Evolutionary conservation across 108 stramenopile species (phyloP), one percentile per base, ranked within the genome.

Genomic region (Fragilariopsis cylindrus): DNA sequence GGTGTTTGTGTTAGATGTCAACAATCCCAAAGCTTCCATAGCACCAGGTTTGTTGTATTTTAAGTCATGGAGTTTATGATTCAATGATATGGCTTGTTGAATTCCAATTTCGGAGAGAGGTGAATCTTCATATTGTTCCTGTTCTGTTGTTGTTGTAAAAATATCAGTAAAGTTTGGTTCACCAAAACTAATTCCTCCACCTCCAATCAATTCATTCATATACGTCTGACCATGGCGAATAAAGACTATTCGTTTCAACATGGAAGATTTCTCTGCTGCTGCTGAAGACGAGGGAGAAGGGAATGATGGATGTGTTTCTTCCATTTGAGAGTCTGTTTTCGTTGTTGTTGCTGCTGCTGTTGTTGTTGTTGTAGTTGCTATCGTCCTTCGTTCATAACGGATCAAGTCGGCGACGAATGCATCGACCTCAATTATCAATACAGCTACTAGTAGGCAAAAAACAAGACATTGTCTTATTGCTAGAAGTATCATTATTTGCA

Each of bases 151-250:
- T 30, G 67, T 70, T 3, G 45, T 47, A 68, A 87, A 87, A 8
- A 87, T 60, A 72, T 88, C 87, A 7, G 84, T 79, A 67, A 88
- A 88, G 47, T 73, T 42, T 4, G 87, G 79, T 49, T 68, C 60
- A 11, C 87, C 87, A 60, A 74, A 88, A 3, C 66, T 39, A 42
- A 69, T 65, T 11, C 86, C 86, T 42, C 52, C 15, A 11, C 86
- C 86, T 16, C 73, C 77, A 18, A 88, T 69, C 60, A 81, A 82
- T 54, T 88, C 87, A 54, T 88, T 88, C 87, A 88, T 88, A 63
- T 81, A 84, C 3, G 87, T 83, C 47, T 80, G 78, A 7, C 84
- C 87, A 74, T 88, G 87, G 1, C 87, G 84, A 18, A 88, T 80
- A 5, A 83, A 79, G 41, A 82, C 63, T 44, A 79, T 70, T 45